Base-by-base conservation (phyloP, 2,329 filamentous ascomycete species). In the Colletotrichum sp. region DNA sequence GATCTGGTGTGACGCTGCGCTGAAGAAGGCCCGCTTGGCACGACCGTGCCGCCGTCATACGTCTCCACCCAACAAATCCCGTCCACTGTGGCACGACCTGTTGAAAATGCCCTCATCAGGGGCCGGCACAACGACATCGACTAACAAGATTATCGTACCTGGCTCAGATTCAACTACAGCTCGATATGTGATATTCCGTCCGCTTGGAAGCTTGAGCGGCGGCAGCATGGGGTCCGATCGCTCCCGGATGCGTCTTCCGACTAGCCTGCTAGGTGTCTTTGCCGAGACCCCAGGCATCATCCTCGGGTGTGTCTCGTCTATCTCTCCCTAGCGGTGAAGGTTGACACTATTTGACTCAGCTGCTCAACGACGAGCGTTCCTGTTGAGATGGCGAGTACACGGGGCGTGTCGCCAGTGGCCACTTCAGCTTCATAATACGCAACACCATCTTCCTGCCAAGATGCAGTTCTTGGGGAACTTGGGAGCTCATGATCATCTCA, bases 281-380 rank as follows among this genome's bases (percentile, higher is more conserved):
- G 49, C 74, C 74, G 74, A 76, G 49, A 73, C 44, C 59, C 59
- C 34, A 66, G 70, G 32, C 44, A 65, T 65, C 44, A 52, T 62
- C 30, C 55, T 62, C 64, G 70, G 59, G 49, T 69, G 59, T 69
- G 70, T 64, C 70, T 76, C 59, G 59, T 69, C n/a, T 28, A 60
- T 65, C 44, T 52, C 64, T 76, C 70, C 74, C 74, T 76, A 59
- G 74, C 74, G 74, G 74, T 76, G 74, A 69, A 73, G 70, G 34
- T 62, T 65, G 26, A 24, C 59, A 68, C 59, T 44, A 69, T 44
- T 69, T 65, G 74, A 74, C 49, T 76, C 70, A 74, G 74, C 64
- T 69, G 44, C 32, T 65, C 67, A 62, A 72, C 36, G 64, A 74
- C 24, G 64, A 76, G 70, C 70, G 73, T 76, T 69, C 74, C 74